A percentile compares a stretch with the other conserved stretches of the same genome.
These are phyloP conservation scores for Mikania micrantha DNA, from an alignment of 129 eudicot species.

Conservation along the genomic window DNA sequence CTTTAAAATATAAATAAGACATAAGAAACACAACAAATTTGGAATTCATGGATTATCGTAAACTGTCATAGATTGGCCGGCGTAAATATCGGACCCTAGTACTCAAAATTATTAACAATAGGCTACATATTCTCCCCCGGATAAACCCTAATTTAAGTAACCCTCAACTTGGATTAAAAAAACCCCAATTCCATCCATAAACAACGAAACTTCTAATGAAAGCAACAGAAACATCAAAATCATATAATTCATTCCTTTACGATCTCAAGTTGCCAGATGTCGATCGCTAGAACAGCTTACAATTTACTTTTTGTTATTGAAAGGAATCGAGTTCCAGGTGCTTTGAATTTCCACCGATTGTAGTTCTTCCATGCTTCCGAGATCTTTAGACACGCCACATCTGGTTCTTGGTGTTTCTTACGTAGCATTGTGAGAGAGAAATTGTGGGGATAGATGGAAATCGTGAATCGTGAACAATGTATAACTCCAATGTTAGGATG, in stretches of 20 bases:
- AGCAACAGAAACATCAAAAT: constrained; percentile 15
- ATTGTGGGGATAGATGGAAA: too few species aligned
- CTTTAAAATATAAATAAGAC: too few species aligned
- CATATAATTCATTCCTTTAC: background rate
- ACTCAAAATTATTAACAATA: background rate
- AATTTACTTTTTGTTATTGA: background rate
- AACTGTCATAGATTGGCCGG: background rate
- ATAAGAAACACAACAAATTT: background rate
- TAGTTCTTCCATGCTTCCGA: background rate
- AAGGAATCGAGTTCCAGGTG: background rate
- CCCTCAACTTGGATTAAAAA: background rate
- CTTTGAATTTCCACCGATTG: background rate
- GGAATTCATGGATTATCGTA: background rate
- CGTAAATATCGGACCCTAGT: background rate
- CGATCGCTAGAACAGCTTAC: background rate
- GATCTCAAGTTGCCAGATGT: background rate
- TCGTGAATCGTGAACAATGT: too few species aligned
- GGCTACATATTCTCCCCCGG: constrained; percentile 4
- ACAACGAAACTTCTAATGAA: constrained; percentile 6
- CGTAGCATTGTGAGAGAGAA: too few species aligned
- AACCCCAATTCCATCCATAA: background rate
- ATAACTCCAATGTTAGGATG: too few species aligned
- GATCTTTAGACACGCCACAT: background rate
- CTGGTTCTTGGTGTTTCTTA: background rate
- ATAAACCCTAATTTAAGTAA: constrained; percentile 9